A percentile compares a stretch with the other conserved stretches of the same genome.
Evolutionary conservation across 139 green algal species (phyloP).

Genomic region (Micractinium sp.): DNA sequence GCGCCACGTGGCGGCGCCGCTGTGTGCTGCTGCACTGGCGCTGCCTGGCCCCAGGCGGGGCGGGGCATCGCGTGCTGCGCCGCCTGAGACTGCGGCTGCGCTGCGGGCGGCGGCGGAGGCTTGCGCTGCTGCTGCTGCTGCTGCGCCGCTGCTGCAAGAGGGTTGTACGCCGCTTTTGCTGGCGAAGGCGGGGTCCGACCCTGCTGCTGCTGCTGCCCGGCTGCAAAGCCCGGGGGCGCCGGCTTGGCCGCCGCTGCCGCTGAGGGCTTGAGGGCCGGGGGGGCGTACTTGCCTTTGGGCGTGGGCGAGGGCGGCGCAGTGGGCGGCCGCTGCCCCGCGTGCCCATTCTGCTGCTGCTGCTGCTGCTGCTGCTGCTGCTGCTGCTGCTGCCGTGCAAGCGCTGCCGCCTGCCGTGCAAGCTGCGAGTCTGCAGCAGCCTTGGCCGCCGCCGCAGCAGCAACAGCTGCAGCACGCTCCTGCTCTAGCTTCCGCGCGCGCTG

Average conservation of each 20-base stretch:
- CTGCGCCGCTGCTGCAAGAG: background rate
- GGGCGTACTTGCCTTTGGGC: background rate
- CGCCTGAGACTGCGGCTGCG: background rate
- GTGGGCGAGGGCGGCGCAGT: background rate
- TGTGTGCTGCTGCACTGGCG: background rate
- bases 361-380: slow-evolving; percentile 8
- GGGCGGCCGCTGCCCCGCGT: background rate
- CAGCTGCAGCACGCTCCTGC: background rate
- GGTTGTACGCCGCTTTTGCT: slow-evolving; percentile 17
- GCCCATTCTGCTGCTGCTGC: background rate
- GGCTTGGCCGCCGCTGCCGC: background rate
- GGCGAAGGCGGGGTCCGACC: background rate
- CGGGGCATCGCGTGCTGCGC: slow-evolving; percentile 1
- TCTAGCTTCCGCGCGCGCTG: background rate
- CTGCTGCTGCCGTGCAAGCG: background rate
- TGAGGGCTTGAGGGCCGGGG: background rate
- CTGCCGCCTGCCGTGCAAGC: background rate
- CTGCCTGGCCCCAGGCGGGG: slow-evolving; percentile 4
- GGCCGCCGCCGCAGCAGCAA: background rate
- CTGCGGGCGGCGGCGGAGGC: background rate
- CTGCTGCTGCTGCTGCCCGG: background rate
- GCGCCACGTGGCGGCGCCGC: background rate
- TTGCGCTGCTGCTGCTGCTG: slow-evolving; percentile 12
- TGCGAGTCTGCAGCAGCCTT: background rate
- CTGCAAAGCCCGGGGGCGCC: background rate